Base-by-base conservation (phyloP, 805 yeast genomes). In the Sugiyamaella lignohabitans region DNA sequence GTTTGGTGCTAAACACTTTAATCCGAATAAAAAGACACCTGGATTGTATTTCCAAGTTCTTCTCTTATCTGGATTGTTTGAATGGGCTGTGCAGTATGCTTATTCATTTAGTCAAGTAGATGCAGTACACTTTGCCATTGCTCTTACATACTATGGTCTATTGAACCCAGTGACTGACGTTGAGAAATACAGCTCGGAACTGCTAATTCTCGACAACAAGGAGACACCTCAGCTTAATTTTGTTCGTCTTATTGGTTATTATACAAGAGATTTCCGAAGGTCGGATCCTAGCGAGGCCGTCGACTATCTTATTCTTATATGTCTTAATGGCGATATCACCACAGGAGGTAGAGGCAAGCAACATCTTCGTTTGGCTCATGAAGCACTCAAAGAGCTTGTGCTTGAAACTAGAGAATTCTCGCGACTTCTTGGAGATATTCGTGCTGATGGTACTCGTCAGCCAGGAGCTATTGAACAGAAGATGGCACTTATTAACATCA, bases 201-300 rank as follows among this genome's bases (percentile, higher is more conserved):
- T 74, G 34, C 60, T 71, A 22, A 53, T 63, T 1, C 52, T 65
- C 20, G 66, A 64, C 45, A 53, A 53, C 14, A 59, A 61, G 20
- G 64, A 67, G 4, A 63, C 64, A 32, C 67, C 71, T 19, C 62
- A 56, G 49, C 61, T 72, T 45, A 62, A 73, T 53, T 64, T 81
- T 62, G 80, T 84, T 17, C 72, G 85, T 48, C 63, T 87, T 44
- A 57, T 93, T 42, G 95, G 94, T 1, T 78, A 81, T 18, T 91
- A 87, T 65, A 84, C 93, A 8, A 75, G 88, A 52, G 78, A 82
- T 16, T 91, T 93, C 71, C 82, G 88, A 57, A 77, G 78, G 49
- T 78, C 91, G 35, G 95, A 88, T 66, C 95, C 98, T 20, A 78
- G 82, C 57, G 86, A 84, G 47, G 97, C 97, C 0, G 84, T 86